Conservation (phyloP, 768 basidiomycete genomes). For the Tubosaeta brunneosetosa region DNA sequence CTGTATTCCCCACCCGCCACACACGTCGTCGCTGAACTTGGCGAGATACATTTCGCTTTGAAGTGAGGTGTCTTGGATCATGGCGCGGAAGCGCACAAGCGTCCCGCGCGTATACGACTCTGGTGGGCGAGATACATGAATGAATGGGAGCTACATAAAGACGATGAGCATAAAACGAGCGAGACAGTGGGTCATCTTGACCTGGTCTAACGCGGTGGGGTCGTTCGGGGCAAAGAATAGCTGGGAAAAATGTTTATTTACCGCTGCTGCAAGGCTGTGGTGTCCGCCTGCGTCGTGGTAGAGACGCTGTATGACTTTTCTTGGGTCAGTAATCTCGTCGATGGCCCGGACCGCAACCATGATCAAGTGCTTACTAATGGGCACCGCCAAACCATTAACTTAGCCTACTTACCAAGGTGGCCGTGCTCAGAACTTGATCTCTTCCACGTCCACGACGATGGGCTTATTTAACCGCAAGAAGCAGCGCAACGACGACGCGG, state of each 20-base stretch:
- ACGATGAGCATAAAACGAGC: neutral
- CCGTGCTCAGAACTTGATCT: constrained; percentile 5
- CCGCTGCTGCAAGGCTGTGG: constrained; percentile 36
- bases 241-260: constrained; percentile 43
- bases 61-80: constrained; percentile 79
- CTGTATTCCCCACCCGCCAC: constrained; percentile 74
- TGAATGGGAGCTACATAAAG: constrained; percentile 49
- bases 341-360: constrained; percentile 53
- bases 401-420: neutral
- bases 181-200: constrained; percentile 10
- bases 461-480: constrained; percentile 56
- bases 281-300: constrained; percentile 36
- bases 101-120: constrained; percentile 46
- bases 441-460: constrained; percentile 34
- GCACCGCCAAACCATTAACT: neutral
- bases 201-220: constrained; percentile 22
- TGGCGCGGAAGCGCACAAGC: constrained; percentile 67
- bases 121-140: constrained; percentile 47
- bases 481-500: constrained; percentile 28
- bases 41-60: constrained; percentile 72
- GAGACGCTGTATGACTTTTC: constrained; percentile 44
- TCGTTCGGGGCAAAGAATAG: constrained; percentile 38
- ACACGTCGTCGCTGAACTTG: constrained; percentile 35
- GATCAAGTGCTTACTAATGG: constrained; percentile 15
- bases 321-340: constrained; percentile 49